A percentile compares a stretch with the other conserved stretches of the same genome.
Evolutionary conservation across 805 yeast species (phyloP).

Genomic region (Torulaspora quercuum): DNA sequence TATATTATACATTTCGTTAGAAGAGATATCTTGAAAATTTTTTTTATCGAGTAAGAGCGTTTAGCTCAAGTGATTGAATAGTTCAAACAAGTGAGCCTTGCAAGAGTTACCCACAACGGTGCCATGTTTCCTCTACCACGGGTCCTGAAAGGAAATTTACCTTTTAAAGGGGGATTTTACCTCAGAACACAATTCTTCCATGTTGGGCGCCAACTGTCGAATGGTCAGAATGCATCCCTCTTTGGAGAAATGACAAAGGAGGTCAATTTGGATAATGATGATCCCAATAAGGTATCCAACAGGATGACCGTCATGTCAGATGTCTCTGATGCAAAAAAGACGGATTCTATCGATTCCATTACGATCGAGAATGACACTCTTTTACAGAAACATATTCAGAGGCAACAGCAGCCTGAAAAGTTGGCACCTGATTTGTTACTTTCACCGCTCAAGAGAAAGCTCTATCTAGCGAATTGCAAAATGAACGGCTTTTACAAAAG

Average conservation of each 20-base stretch:
- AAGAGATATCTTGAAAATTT: too few relatives aligned
- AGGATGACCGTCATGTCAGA: conserved; percentile 25
- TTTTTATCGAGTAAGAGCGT: too few relatives aligned
- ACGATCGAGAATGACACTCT: conserved; percentile 36
- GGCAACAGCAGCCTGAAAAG: conserved; percentile 42
- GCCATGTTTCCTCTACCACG: conserved; percentile 12
- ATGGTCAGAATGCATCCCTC: conserved; percentile 12
- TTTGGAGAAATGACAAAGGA: conserved; percentile 30
- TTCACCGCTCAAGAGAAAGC: conserved; percentile 64
- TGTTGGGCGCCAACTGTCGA: conserved; percentile 12
- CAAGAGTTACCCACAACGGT: too few relatives aligned
- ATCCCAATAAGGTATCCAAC: conserved; percentile 24
- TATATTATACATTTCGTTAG: too few relatives aligned
- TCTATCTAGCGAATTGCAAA: conserved; percentile 59
- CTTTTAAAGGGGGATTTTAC: conserved; percentile 2
- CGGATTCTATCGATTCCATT: conserved; percentile 26
- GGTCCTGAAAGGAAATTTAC: conserved; percentile 5
- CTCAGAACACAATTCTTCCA: conserved; percentile 9
- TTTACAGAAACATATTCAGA: conserved; percentile 50
- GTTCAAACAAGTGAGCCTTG: too few relatives aligned
- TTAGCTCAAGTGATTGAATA: too few relatives aligned
- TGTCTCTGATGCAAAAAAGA: conserved; percentile 21
- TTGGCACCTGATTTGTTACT: conserved; percentile 54
- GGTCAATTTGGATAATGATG: conserved; percentile 18
- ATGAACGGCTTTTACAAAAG: conserved; percentile 66